Conservation (phyloP, 148 eudicot genomes). For the Camellia sinensis region DNA sequence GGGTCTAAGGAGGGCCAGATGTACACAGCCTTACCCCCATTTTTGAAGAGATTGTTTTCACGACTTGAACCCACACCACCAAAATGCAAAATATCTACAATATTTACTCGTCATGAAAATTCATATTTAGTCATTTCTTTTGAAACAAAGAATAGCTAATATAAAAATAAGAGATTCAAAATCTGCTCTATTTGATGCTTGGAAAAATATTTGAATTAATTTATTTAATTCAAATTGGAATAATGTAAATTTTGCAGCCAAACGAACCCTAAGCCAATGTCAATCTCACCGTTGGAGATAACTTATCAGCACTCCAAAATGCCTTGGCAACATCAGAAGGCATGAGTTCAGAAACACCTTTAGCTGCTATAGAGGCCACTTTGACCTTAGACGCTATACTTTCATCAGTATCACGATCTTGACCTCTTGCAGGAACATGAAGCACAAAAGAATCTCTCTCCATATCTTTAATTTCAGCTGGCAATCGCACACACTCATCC, state of each 20-base stretch:
- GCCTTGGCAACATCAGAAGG: constrained; percentile 93
- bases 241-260: neutral
- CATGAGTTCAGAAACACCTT: constrained; percentile 81
- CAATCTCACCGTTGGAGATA: constrained; percentile 70
- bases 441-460: constrained; percentile 82
- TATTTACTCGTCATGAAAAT: neutral
- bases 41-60: no score
- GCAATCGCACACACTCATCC: constrained; percentile 66
- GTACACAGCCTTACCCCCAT: no score
- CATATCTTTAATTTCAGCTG: constrained; percentile 65
- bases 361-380: constrained; percentile 61
- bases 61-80: no score
- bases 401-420: constrained; percentile 45
- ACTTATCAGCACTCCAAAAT: constrained; percentile 59
- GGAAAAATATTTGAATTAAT: neutral
- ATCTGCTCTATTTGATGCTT: neutral
- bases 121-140: neutral
- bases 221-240: neutral
- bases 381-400: constrained; percentile 45
- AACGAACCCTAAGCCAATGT: neutral
- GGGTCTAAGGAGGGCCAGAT: no score
- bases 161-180: constrained; percentile 1
- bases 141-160: neutral
- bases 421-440: constrained; percentile 56
- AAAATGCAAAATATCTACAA: neutral